Percentiles rank a stretch among this genome's conserved stretches.
phyloP scores from a whole-genome alignment of 2,329 filamentous ascomycete species.

The Arachnomyces sp. region DNA sequence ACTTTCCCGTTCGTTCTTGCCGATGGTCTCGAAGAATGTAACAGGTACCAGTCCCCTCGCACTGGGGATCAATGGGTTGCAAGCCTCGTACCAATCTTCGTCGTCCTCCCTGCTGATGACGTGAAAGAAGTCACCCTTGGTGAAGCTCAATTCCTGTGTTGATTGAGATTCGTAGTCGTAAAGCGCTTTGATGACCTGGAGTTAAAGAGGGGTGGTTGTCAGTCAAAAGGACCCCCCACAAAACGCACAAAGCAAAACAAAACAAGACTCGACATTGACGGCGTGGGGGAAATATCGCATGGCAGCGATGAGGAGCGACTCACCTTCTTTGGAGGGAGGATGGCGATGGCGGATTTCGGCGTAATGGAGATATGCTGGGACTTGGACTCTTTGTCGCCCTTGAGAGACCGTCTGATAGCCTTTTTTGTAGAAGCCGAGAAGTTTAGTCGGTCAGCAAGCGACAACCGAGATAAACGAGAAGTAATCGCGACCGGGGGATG shows the following conservation, averaged over 20 bases:
- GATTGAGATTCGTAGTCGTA: slow-evolving; percentile 72
- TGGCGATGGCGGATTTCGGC: slow-evolving; percentile 78
- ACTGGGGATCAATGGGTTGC: slow-evolving; percentile 78
- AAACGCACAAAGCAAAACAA: slow-evolving; percentile 9
- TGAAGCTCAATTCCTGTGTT: slow-evolving; percentile 77
- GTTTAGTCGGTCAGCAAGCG: slow-evolving; percentile 5
- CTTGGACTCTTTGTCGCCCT: slow-evolving; percentile 70
- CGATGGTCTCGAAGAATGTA: slow-evolving; percentile 83
- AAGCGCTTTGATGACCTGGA: slow-evolving; percentile 88
- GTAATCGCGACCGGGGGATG: slow-evolving; percentile 4
- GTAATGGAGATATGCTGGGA: slow-evolving; percentile 68
- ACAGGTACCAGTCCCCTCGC: slow-evolving; percentile 89
- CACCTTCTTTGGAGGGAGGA: slow-evolving; percentile 90
- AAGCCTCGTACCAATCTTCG: slow-evolving; percentile 94
- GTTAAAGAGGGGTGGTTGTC: slow-evolving; percentile 1
- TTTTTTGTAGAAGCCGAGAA: slow-evolving; percentile 30
- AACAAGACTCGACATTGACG: slow-evolving; percentile 1
- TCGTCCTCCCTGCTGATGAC: slow-evolving; percentile 95
- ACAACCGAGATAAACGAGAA: neutral
- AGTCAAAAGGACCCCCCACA: slow-evolving; percentile 3
- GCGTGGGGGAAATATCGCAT: slow-evolving; percentile 9
- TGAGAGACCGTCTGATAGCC: slow-evolving; percentile 81
- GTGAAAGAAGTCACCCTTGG: slow-evolving; percentile 94
- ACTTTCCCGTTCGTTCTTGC: slow-evolving; percentile 87
- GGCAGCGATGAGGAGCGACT: slow-evolving; percentile 19